Percentiles rank a stretch among this genome's conserved stretches.
Conservation (phyloP, 2,329 filamentous ascomycete genomes). For the Ascochyta pisi region DNA sequence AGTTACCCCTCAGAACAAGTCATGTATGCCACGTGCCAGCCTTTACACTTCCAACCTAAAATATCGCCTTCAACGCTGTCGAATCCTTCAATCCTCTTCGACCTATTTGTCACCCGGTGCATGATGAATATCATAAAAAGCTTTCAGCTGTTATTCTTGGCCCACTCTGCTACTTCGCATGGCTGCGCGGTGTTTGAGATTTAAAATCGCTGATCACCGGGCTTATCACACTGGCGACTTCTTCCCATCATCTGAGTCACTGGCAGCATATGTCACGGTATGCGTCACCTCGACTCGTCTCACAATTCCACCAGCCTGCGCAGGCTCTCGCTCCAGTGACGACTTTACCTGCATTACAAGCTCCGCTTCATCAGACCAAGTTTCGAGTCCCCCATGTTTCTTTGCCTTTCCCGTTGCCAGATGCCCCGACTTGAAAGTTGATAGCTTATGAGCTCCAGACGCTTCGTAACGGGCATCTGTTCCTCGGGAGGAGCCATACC, state of each 20-base stretch:
- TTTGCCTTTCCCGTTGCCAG: slow-evolving; percentile 3
- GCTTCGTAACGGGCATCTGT: slow-evolving; percentile 1
- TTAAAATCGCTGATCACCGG: no score
- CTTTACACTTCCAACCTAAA: background rate
- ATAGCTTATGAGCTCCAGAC: slow-evolving; percentile 3
- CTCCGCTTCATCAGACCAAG: slow-evolving; percentile 15
- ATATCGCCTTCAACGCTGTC: no score
- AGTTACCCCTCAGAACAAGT: background rate
- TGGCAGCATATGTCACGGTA: slow-evolving; percentile 13
- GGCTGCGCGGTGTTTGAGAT: no score
- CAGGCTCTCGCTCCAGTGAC: background rate
- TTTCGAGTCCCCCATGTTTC: background rate
- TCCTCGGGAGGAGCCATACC: slow-evolving; percentile 11
- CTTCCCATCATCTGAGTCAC: slow-evolving; percentile 7
- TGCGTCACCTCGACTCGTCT: slow-evolving; percentile 14
- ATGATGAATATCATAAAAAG: no score
- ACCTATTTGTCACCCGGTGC: no score
- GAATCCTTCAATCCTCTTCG: no score
- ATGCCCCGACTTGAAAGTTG: slow-evolving; percentile 8
- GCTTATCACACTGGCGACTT: background rate
- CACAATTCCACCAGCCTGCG: slow-evolving; percentile 2
- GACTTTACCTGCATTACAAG: slow-evolving; percentile 16
- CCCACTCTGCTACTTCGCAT: no score
- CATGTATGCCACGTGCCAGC: no score
- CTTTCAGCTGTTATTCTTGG: no score